phyloP scores from a whole-genome alignment of 495 filamentous ascomycete genomes.

The Aspergillus heteromorphus region DNA sequence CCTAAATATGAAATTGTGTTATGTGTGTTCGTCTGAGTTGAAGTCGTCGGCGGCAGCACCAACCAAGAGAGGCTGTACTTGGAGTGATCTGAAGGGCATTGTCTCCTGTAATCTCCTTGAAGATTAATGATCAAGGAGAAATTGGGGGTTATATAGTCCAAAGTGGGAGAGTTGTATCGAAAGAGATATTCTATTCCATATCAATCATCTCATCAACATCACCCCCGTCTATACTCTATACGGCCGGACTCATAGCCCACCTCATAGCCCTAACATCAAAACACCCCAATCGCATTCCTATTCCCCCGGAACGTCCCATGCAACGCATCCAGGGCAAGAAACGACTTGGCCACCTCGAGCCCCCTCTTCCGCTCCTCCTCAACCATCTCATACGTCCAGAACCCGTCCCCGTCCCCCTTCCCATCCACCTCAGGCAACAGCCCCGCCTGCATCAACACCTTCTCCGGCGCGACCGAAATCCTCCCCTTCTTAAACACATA shows the following conservation, averaged over 20 bases:
- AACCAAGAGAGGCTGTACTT: too few relatives aligned
- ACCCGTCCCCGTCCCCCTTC: neutral
- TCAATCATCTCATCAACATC: neutral
- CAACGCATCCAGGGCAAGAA: neutral
- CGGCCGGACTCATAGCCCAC: neutral
- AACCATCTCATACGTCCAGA: neutral
- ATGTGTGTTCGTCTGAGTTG: too few relatives aligned
- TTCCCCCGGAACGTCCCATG: neutral
- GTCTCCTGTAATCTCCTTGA: too few relatives aligned
- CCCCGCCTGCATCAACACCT: constrained; percentile 51
- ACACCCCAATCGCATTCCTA: neutral
- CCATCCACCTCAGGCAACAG: constrained; percentile 33
- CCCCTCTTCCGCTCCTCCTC: neutral
- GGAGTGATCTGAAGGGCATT: too few relatives aligned
- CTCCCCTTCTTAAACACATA: constrained; percentile 74
- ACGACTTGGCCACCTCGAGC: neutral
- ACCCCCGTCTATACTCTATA: neutral
- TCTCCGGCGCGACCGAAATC: constrained; percentile 64
- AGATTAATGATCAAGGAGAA: too few relatives aligned
- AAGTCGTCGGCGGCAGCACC: too few relatives aligned
- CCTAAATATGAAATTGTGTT: too few relatives aligned
- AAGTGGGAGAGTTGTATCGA: too few relatives aligned
- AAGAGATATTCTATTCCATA: too few relatives aligned
- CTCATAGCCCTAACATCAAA: neutral
- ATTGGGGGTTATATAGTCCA: too few relatives aligned